Base-by-base conservation (phyloP, 2,329 filamentous ascomycete genomes). In the Botrytis paeoniae region DNA sequence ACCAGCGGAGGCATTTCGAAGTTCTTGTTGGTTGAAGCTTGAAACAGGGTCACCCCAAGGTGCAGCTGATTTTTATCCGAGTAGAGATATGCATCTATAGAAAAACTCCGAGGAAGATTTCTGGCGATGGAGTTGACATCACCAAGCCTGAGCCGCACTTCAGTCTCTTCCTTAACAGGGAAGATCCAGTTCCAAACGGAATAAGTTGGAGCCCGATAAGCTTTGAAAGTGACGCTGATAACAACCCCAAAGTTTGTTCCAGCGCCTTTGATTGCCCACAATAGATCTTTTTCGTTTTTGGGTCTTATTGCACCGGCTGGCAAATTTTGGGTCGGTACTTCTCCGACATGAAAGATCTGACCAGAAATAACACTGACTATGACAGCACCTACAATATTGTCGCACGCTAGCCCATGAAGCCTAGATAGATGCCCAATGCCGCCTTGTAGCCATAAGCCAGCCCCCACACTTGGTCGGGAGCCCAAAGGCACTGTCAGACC, bases 361-460 rank as follows among this genome's bases (percentile, higher is more conserved):
- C 85, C 82, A 51, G 85, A 84, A 0, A 81, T 78, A 70, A 88
- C 84, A 75, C 85, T 86, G 79, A 91, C 85, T 39, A 91, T 20
- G 3, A 91, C 84, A 32, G 86, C 89, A 75, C 89, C 89, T n/a
- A 90, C 79, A 63, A 91, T 86, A 62, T 85, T 79, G 75, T 91
- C 89, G 75, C 87, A 90, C 4, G 88, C 75, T 20, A 92, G 87
- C 1, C 89, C 89, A 75, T 89, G 80, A 14, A 77, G 54, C 69
- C 77, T 75, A 51, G 73, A 65, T 18, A 78, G 69, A 61, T 77
- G 75, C 2, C 89, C 89, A 66, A 91, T 89, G 70, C 89, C 89
- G 59, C 89, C 89, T 82, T 91, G 89, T 64, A 92, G 82, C 88
- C 88, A 91, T 22, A 89, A 76, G 0, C 89, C 89, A 0, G 87